A percentile compares a stretch with the other conserved stretches of the same genome.
phyloP scores from a whole-genome alignment of 1,139 yeast species.

The Kodamaea sp. region DNA sequence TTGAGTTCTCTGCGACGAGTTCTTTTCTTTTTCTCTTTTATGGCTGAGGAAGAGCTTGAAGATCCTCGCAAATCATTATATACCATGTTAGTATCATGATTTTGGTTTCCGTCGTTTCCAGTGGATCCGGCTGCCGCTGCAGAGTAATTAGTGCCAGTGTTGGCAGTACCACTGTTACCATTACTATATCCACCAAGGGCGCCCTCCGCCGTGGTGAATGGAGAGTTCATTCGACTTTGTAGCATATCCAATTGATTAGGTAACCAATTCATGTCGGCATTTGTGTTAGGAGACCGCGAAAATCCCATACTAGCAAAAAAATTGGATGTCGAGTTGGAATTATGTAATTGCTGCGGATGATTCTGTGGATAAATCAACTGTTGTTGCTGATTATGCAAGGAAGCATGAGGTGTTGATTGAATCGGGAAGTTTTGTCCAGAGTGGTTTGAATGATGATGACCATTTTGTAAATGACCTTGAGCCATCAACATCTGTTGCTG shows the following conservation, averaged over 20 bases:
- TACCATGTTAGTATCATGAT: too few relatives aligned
- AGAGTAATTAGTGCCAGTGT: background rate
- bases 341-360: constrained; percentile 3
- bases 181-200: background rate
- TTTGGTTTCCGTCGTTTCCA: background rate
- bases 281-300: constrained; percentile 8
- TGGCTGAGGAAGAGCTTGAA: too few relatives aligned
- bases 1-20: constrained; percentile 2
- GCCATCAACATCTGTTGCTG: background rate
- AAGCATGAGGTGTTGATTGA: background rate
- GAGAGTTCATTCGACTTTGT: constrained; percentile 5
- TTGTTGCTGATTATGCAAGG: constrained; percentile 1
- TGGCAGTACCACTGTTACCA: background rate
- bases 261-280: constrained; percentile 8
- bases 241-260: constrained; percentile 13
- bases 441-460: background rate
- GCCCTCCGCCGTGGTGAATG: background rate
- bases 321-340: constrained; percentile 7
- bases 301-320: constrained; percentile 6
- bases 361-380: constrained; percentile 4
- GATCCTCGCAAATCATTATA: too few relatives aligned
- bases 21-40: constrained; percentile 8
- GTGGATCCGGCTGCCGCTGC: background rate
- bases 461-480: background rate
- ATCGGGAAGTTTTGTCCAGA: background rate